These are phyloP conservation scores for Pelargonium cotyledonis DNA, from an alignment of 441 rosid genomes.

Conservation along the genomic window DNA sequence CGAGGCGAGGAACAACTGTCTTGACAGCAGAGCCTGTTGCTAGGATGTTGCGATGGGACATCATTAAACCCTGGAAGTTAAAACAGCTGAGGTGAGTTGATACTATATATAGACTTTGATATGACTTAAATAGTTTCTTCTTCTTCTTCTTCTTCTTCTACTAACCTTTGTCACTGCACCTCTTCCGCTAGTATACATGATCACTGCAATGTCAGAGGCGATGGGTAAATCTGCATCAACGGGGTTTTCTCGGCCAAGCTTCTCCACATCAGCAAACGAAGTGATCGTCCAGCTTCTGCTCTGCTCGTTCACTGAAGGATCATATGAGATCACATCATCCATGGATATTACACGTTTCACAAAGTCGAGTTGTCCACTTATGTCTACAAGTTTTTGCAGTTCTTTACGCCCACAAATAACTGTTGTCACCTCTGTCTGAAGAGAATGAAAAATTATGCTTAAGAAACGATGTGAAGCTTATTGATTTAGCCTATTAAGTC, in stretches of 20 bases:
- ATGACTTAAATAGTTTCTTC: conserved; percentile 2
- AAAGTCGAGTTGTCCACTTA: conserved; percentile 80
- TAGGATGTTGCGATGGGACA: conserved; percentile 92
- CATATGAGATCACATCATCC: conserved; percentile 69
- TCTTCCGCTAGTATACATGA: conserved; percentile 99
- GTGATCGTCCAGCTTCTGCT: conserved; percentile 53
- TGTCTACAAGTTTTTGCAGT: conserved; percentile 66
- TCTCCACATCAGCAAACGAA: conserved; percentile 60
- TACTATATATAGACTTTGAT: conserved; percentile 11
- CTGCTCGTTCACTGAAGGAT: conserved; percentile 33
- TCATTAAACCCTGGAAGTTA: conserved; percentile 84
- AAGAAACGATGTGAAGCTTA: not conserved
- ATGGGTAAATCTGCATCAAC: conserved; percentile 64
- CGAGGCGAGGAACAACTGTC: conserved; percentile 88
- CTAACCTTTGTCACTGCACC: conserved; percentile 91
- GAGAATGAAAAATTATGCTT: conserved; percentile 14
- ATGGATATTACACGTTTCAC: conserved; percentile 78
- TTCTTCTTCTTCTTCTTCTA: conserved; percentile 20
- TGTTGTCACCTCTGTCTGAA: conserved; percentile 89
- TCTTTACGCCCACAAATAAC: conserved; percentile 89
- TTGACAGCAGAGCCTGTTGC: conserved; percentile 86
- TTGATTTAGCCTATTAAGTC: too few relatives aligned
- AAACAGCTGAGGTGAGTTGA: conserved; percentile 10
- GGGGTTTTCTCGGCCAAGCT: conserved; percentile 63
- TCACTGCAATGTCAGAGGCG: conserved; percentile 75